phyloP scores from a whole-genome alignment of 2,329 filamentous ascomycete genomes.

The Ophiosphaerella narmari region DNA sequence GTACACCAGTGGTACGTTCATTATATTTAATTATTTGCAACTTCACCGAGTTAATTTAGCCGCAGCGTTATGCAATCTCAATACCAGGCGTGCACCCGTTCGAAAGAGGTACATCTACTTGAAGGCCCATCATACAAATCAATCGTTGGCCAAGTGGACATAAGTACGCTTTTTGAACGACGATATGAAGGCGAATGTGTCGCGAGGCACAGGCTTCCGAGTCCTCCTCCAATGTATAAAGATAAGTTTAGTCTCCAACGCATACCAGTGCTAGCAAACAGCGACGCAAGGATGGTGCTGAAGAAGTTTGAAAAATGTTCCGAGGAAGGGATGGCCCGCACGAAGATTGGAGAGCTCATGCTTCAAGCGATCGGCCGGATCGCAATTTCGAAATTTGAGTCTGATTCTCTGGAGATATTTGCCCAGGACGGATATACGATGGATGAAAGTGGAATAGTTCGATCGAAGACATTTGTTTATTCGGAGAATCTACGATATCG shows the following conservation, averaged over 20 bases:
- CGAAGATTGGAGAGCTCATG: conserved; percentile 10
- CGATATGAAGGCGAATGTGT: not conserved
- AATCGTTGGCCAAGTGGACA: not conserved
- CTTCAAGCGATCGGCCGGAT: conserved; percentile 11
- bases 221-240: not conserved
- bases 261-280: not conserved
- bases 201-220: not conserved
- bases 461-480: conserved; percentile 14
- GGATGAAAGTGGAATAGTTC: conserved; percentile 12
- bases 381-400: conserved; percentile 9
- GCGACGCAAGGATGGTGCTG: not conserved
- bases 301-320: not conserved
- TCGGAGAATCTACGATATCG: conserved; percentile 6
- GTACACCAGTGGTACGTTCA: conserved; percentile 12
- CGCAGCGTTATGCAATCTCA: not conserved
- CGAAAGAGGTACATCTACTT: not conserved
- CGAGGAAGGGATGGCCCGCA: not conserved
- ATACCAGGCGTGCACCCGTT: not conserved
- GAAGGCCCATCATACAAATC: not conserved
- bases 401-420: conserved; percentile 16
- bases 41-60: not conserved
- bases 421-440: conserved; percentile 17
- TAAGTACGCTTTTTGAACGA: not conserved
- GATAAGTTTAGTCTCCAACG: not conserved
- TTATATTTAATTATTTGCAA: not conserved